A percentile compares a stretch with the other conserved stretches of the same genome.
Evolutionary conservation across 1,284 basidiomycete genomes (phyloP).

Genomic region (Moesziomyces globuligerus): DNA sequence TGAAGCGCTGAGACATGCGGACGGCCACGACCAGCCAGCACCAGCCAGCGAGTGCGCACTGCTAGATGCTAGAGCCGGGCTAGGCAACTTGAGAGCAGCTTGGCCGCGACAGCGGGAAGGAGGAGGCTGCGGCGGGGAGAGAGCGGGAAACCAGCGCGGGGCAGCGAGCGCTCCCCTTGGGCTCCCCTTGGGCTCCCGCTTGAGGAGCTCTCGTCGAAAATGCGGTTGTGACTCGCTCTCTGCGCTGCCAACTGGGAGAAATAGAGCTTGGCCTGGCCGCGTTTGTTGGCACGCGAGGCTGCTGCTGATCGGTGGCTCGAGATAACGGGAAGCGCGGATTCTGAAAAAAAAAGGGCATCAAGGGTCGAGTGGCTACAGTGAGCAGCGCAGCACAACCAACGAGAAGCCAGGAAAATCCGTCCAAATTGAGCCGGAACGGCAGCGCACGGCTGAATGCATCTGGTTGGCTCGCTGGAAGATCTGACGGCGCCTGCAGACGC

Average conservation of each 20-base stretch:
- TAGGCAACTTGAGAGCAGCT: no score
- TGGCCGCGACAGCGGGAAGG: no score
- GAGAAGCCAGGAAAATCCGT: slow-evolving; percentile 3
- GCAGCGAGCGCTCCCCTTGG: no score
- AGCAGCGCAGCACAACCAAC: slow-evolving; percentile 4
- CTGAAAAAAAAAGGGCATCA: neutral
- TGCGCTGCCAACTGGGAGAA: neutral
- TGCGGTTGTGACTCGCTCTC: neutral
- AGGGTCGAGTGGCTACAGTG: neutral
- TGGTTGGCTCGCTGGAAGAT: slow-evolving; percentile 31
- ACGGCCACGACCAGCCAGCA: no score
- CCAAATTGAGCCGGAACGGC: slow-evolving; percentile 1
- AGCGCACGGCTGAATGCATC: slow-evolving; percentile 9
- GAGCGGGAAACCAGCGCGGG: no score
- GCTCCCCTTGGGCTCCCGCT: no score
- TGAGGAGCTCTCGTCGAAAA: no score
- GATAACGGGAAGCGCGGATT: neutral
- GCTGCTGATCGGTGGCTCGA: neutral
- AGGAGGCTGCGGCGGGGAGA: no score
- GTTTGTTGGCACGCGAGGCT: no score
- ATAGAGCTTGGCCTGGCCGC: neutral
- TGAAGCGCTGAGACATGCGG: no score
- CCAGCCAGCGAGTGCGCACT: no score
- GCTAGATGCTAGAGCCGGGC: no score
- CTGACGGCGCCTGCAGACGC: neutral